Conservation (phyloP, 306 rosid species). For the Corylus heterophylla region DNA sequence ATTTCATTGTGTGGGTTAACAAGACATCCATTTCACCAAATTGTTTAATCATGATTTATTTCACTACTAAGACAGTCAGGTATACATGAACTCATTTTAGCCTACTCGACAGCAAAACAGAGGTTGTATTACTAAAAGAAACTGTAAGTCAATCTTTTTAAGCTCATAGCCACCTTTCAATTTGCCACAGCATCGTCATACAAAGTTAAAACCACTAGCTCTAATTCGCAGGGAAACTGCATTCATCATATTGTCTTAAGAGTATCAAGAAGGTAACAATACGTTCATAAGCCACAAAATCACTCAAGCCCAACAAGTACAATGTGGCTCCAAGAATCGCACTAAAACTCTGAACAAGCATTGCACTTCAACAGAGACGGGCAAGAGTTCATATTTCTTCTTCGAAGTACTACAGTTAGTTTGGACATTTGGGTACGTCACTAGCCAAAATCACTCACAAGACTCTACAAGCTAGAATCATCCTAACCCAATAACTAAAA, state of each 20-base stretch:
- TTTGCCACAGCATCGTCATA: neutral
- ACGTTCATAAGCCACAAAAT: neutral
- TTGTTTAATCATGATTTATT: neutral
- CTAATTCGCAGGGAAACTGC: neutral
- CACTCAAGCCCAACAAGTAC: neutral
- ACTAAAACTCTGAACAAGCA: neutral
- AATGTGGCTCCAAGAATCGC: neutral
- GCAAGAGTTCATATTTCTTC: neutral
- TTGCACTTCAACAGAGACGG: neutral
- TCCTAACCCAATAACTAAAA: conserved; percentile 13
- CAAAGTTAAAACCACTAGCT: neutral
- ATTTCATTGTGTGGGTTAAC: neutral
- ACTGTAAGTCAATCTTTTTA: neutral
- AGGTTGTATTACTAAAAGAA: neutral
- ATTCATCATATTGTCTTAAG: neutral
- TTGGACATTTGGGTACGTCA: neutral
- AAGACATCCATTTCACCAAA: neutral
- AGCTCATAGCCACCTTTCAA: neutral
- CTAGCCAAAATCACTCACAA: neutral
- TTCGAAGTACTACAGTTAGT: neutral
- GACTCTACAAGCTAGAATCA: neutral
- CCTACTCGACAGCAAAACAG: neutral
- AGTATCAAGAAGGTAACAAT: neutral
- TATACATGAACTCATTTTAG: neutral
- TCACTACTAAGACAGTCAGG: neutral